Evolutionary conservation across 83 land plant species (phyloP).

Genomic region (Picea abies): DNA sequence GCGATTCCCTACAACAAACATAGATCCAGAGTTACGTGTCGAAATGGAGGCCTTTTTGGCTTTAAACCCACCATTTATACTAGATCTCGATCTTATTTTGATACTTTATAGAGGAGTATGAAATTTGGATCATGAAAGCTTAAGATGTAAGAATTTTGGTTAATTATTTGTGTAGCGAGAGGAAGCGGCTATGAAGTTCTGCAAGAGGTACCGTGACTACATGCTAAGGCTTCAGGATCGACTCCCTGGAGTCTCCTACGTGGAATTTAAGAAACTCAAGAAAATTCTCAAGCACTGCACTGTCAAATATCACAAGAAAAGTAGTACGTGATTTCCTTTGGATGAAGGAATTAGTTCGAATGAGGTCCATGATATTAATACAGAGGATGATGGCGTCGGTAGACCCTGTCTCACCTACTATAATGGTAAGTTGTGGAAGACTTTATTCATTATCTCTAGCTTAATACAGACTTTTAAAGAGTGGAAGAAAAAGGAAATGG

Average conservation of each 20-base stretch:
- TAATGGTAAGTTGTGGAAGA: not conserved
- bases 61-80: no score
- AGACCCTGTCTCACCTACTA: not conserved
- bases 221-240: not conserved
- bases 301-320: not conserved
- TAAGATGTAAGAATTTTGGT: no score
- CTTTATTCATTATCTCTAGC: no score
- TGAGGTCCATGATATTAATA: not conserved
- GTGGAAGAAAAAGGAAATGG: no score
- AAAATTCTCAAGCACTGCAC: slow-evolving; percentile 7
- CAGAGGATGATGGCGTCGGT: not conserved
- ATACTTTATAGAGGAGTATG: no score
- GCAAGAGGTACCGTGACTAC: not conserved
- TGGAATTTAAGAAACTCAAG: slow-evolving; percentile 1
- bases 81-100: no score
- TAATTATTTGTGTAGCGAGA: no score
- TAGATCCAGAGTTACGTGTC: no score
- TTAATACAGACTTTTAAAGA: no score
- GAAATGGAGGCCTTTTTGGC: no score
- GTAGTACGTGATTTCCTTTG: not conserved
- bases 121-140: no score
- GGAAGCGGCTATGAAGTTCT: not conserved
- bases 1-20: no score
- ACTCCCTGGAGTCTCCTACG: not conserved
- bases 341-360: not conserved